Base-by-base conservation (phyloP, 2,329 filamentous ascomycete species). In the Neonectria faginata region DNA sequence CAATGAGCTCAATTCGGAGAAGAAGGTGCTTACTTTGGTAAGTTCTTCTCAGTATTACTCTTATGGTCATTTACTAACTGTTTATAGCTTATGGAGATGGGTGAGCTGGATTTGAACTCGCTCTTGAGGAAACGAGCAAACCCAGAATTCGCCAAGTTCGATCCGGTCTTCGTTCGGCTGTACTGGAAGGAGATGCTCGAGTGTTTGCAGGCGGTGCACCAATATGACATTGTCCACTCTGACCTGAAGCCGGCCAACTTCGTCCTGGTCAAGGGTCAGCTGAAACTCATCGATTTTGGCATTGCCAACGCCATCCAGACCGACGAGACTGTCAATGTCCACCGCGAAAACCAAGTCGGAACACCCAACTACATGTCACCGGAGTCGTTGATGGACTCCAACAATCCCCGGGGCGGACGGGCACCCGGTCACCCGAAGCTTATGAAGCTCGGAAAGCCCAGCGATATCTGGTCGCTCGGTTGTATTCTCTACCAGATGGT, bases 171-270 rank as follows among this genome's bases (percentile, higher is more conserved):
- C 78, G 93, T 96, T 12, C 91, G 96, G n/a, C 97, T 92, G 80
- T 97, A 97, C 83, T 99, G 96, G 96, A 96, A 97, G 79, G 96
- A 99, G 80, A 99, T 99, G 96, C 89, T 99, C 18, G 94, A 97
- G 78, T 98, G 96, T 76, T 89, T 99, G 6, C 88, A 92, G 70
- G 89, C 95, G 0, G 94, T 99, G 1, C 96, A 99, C 76, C 88
- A 91, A 12, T 86, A 91, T 77, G 94, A 97, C 75, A 94, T 99
- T 68, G 96, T 99, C 3, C 96, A 99, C 80, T 97, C 94, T 0
- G 96, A 99, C 76, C 85, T 99, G 41, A 99, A 99, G 79, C 96
- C 96, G 0, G 94, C 94, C 73, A 99, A 99, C 78, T 99, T 99
- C 77, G 91, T 99, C 25, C 86, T 98, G 20, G 94, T 97, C 18